phyloP scores from a whole-genome alignment of 768 basidiomycete genomes.

The Tylopilus balloui region DNA sequence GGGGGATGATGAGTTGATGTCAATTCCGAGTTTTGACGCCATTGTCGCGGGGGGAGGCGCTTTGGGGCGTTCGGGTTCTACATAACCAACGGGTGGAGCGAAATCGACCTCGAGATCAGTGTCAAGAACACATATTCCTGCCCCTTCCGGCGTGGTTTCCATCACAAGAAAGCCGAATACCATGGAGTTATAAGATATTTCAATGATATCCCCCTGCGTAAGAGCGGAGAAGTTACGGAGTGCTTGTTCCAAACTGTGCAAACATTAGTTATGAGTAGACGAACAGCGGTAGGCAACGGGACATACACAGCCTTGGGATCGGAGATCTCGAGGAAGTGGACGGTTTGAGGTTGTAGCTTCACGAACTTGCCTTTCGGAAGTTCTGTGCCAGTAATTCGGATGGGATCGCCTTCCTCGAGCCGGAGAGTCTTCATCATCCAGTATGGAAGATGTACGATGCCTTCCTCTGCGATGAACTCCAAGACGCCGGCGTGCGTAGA shows the following conservation, averaged over 20 bases:
- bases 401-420: constrained; percentile 90
- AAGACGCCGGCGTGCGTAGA: constrained; percentile 96
- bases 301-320: constrained; percentile 97
- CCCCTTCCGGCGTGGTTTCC: constrained; percentile 84
- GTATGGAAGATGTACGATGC: constrained; percentile 89
- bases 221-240: constrained; percentile 89
- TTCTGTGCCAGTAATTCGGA: constrained; percentile 84
- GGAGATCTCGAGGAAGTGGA: constrained; percentile 94
- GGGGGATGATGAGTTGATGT: constrained; percentile 80
- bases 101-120: constrained; percentile 99
- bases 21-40: constrained; percentile 96
- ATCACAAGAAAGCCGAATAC: constrained; percentile 94
- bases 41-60: constrained; percentile 82
- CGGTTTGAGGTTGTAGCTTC: constrained; percentile 93
- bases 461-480: constrained; percentile 98
- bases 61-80: constrained; percentile 87
- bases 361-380: constrained; percentile 92
- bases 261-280: constrained; percentile 1
- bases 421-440: constrained; percentile 99
- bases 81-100: constrained; percentile 87
- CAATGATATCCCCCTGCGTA: constrained; percentile 95
- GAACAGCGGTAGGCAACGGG: neutral
- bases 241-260: constrained; percentile 82
- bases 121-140: constrained; percentile 86
- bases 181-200: constrained; percentile 95